Percentiles rank a stretch among this genome's conserved stretches.
phyloP scores from a whole-genome alignment of 2,329 filamentous ascomycete species.

The Meredithiella fracta region DNA sequence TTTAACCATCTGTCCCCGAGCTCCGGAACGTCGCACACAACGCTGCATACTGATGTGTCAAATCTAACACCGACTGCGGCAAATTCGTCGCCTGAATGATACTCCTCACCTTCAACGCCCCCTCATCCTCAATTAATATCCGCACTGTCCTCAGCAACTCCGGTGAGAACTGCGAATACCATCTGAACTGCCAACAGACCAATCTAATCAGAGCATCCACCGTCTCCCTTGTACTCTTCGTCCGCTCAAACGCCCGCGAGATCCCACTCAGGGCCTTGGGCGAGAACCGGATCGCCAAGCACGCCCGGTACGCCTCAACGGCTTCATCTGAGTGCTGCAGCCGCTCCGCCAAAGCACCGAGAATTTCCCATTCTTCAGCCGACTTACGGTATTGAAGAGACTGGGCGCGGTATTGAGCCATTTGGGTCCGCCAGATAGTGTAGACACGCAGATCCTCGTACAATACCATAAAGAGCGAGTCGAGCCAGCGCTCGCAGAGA shows the following conservation, averaged over 20 bases:
- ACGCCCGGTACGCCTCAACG: constrained; percentile 81
- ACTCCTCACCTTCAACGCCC: constrained; percentile 89
- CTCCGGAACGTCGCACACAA: constrained; percentile 90
- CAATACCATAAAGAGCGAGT: constrained; percentile 97
- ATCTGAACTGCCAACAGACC: constrained; percentile 95
- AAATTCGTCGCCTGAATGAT: constrained; percentile 93
- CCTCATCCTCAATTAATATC: constrained; percentile 90
- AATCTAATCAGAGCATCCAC: constrained; percentile 76
- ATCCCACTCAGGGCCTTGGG: constrained; percentile 83
- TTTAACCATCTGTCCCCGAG: constrained; percentile 71
- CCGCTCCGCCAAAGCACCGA: constrained; percentile 80
- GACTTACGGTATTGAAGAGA: constrained; percentile 93
- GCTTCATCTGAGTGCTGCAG: constrained; percentile 86
- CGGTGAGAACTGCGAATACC: constrained; percentile 98
- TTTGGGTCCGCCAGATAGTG: constrained; percentile 97
- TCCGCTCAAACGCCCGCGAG: constrained; percentile 59
- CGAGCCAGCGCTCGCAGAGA: constrained; percentile 91
- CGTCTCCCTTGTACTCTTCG: constrained; percentile 63
- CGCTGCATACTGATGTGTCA: constrained; percentile 92
- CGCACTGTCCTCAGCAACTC: constrained; percentile 75
- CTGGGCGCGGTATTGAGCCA: constrained; percentile 87
- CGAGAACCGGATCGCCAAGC: constrained; percentile 74
- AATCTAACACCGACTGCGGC: constrained; percentile 78
- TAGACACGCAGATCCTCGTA: constrained; percentile 97
- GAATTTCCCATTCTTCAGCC: constrained; percentile 94